Percentiles rank a stretch among this genome's conserved stretches.
Conservation (phyloP, 164 flowering plant species). For the Vitis riparia region DNA sequence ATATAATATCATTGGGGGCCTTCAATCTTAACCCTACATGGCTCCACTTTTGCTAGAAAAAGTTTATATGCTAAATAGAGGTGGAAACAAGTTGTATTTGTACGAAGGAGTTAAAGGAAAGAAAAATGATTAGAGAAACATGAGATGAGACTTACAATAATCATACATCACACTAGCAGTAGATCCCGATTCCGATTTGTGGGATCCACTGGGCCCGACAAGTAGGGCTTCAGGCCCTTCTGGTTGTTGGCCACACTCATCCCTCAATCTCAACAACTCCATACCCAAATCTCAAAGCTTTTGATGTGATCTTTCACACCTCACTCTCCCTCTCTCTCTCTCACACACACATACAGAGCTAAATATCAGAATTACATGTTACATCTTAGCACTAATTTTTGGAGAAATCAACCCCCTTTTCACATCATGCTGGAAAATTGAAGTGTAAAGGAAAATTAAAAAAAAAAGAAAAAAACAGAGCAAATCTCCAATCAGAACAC, state of each 20-base stretch:
- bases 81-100: not conserved
- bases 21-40: too few relatives aligned
- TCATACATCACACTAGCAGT: conserved; percentile 18
- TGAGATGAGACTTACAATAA: conserved; percentile 7
- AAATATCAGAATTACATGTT: not conserved
- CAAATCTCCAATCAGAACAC: conserved; percentile 5
- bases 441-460: conserved; percentile 7
- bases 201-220: conserved; percentile 34
- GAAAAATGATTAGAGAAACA: not conserved
- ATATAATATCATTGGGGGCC: too few relatives aligned
- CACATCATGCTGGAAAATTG: conserved; percentile 9
- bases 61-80: not conserved
- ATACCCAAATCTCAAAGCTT: conserved; percentile 9
- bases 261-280: conserved; percentile 28
- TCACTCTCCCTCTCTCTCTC: conserved; percentile 1
- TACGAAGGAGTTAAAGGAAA: not conserved
- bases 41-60: too few relatives aligned
- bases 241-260: conserved; percentile 50
- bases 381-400: conserved; percentile 4
- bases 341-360: not conserved
- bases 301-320: not conserved
- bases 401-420: conserved; percentile 15
- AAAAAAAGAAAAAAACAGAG: not conserved
- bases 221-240: conserved; percentile 23
- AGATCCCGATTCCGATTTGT: conserved; percentile 36